phyloP scores from a whole-genome alignment of 2,329 filamentous ascomycete species.

The Fusarium irregulare region DNA sequence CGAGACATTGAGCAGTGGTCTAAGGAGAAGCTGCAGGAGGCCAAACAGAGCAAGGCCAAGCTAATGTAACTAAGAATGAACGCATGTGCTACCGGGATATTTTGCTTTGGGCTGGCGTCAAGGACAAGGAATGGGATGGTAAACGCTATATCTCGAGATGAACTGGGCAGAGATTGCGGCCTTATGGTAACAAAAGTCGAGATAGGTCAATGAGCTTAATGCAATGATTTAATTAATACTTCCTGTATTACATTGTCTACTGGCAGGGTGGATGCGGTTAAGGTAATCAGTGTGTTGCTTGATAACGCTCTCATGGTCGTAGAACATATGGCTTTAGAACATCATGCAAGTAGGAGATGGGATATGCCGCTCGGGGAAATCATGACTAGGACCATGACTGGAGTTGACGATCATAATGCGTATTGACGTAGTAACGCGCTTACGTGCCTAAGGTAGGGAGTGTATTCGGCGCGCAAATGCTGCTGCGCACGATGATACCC shows the following conservation, averaged over 20 bases:
- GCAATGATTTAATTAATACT: background rate
- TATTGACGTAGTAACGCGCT: accelerated
- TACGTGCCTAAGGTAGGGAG: background rate
- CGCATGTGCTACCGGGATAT: background rate
- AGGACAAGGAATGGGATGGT: background rate
- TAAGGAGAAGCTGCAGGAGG: background rate
- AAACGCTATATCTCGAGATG: background rate
- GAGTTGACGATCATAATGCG: accelerated
- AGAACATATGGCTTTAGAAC: background rate
- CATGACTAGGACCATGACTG: background rate
- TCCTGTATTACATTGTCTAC: no score
- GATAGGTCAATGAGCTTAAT: background rate
- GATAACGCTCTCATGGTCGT: accelerated
- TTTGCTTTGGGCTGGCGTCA: background rate
- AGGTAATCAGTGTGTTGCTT: accelerated
- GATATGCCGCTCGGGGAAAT: background rate
- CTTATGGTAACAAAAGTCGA: background rate
- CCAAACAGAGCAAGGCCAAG: background rate
- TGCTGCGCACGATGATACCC: accelerated
- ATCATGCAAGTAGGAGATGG: background rate
- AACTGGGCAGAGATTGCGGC: background rate
- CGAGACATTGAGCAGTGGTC: background rate
- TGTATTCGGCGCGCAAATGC: background rate
- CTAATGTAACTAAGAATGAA: background rate
- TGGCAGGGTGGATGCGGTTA: no score